Conservation (phyloP, 2,329 filamentous ascomycete genomes). For the Rasamsonia emersonii region DNA sequence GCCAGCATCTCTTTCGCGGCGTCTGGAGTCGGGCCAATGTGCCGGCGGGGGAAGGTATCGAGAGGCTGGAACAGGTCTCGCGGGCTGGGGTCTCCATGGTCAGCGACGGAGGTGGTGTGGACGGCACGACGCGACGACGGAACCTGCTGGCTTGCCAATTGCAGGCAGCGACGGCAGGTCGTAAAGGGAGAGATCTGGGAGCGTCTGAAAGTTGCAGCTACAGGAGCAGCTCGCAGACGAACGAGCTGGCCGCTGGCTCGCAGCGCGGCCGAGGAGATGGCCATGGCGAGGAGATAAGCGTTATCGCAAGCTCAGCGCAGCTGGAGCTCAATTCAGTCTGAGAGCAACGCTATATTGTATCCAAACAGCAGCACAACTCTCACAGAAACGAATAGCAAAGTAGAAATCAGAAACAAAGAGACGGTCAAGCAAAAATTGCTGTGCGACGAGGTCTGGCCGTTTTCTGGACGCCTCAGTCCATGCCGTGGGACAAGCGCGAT, state of each 20-base stretch:
- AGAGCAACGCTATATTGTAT: too few relatives aligned
- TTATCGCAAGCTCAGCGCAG: constrained; percentile 2
- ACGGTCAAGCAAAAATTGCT: too few relatives aligned
- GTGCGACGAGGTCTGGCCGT: too few relatives aligned
- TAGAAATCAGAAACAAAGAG: too few relatives aligned
- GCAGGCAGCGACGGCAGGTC: constrained; percentile 20
- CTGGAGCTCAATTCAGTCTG: too few relatives aligned
- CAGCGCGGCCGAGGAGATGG: constrained; percentile 7
- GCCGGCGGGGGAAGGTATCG: constrained; percentile 64
- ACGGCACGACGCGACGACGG: constrained; percentile 41
- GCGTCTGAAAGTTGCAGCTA: constrained; percentile 2
- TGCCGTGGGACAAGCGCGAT: too few relatives aligned
- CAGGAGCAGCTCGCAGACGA: constrained; percentile 2
- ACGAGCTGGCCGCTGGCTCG: constrained; percentile 6
- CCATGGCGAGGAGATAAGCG: constrained; percentile 4
- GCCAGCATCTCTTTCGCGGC: constrained; percentile 72
- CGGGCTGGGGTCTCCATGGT: constrained; percentile 53
- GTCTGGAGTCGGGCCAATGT: constrained; percentile 72
- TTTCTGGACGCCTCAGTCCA: too few relatives aligned
- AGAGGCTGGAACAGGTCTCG: constrained; percentile 38
- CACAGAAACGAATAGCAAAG: too few relatives aligned
- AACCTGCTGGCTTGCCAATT: constrained; percentile 16
- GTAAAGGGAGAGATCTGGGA: constrained; percentile 18
- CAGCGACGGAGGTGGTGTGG: constrained; percentile 83
- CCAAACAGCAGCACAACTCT: too few relatives aligned